Base-by-base conservation (phyloP, 1,284 basidiomycete species). In the Fomes fomentarius region DNA sequence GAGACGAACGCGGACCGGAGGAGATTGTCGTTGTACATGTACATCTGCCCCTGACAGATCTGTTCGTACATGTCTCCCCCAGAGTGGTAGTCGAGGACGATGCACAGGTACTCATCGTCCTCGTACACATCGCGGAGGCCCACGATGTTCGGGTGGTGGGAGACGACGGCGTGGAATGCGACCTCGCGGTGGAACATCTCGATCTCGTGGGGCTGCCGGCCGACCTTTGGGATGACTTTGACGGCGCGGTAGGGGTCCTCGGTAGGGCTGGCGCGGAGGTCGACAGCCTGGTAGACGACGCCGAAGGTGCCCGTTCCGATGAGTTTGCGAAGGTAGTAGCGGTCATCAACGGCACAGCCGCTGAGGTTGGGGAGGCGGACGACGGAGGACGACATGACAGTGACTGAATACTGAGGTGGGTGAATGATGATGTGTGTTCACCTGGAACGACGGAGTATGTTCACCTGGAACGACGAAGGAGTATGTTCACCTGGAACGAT, bases 41-140 rank as follows among this genome's bases (percentile, higher is more conserved):
- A 88, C 4, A 57, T 25, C 30, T 71, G 66, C 54, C 78, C 76
- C 4, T 73, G 71, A 54, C 79, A 81, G 69, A 88, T 85, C 72
- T 83, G 81, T 19, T 75, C 71, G 67, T 83, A 85, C 52, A 89
- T 72, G 67, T 89, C 85, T 41, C 85, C 85, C 51, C 83, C 81
- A 31, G 77, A 72, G 69, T 79, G 82, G 67, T 80, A 83, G 66
- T 88, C 82, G 65, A 87, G 74, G 53, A 89, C 75, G 58, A 87
- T 77, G 69, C 80, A 89, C 64, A 82, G 74, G 68, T 76, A 80
- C 14, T 76, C 73, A 17, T 74, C 75, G 51, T 82, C 77, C 63
- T 85, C 80, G 56, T 87, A 74, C 52, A 82, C 77, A 50, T 77
- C 78, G 69, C 83, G 78, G 22, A 89, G 67, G 8, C 80, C 76